Conservation (phyloP, 257 asterid species). For the Petunia secreta region DNA sequence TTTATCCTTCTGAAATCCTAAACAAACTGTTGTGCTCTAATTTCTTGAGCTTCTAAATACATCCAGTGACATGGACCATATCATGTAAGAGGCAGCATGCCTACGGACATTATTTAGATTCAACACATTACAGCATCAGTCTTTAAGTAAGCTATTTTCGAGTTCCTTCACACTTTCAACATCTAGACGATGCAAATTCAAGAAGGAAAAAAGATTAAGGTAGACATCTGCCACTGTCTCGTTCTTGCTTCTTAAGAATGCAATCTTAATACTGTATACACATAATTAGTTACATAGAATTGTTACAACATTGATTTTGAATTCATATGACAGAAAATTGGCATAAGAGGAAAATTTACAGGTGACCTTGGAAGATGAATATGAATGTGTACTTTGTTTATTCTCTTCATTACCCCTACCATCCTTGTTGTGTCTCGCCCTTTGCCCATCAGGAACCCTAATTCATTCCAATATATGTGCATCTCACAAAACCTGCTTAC, state of each 20-base stretch:
- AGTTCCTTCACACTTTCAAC: slow-evolving; percentile 7
- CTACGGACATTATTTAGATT: background rate
- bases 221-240: background rate
- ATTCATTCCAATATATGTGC: background rate
- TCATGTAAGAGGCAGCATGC: background rate
- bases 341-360: slow-evolving; percentile 4
- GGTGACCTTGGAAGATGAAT: background rate
- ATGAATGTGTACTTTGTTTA: background rate
- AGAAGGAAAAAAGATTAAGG: background rate
- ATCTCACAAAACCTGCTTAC: slow-evolving; percentile 21
- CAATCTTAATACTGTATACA: background rate
- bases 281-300: background rate
- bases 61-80: background rate
- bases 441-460: background rate
- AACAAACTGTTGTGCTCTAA: too few species aligned
- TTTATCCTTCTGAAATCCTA: too few species aligned
- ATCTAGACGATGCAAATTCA: slow-evolving; percentile 17
- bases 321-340: slow-evolving; percentile 1
- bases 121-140: background rate
- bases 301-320: background rate
- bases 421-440: slow-evolving; percentile 15
- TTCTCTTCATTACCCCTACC: background rate
- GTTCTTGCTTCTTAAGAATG: background rate
- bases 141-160: background rate
- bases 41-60: too few species aligned